A percentile compares a stretch with the other conserved stretches of the same genome.
Evolutionary conservation across 306 rosid genomes (phyloP).

Genomic region (Macrotyloma uniflorum): DNA sequence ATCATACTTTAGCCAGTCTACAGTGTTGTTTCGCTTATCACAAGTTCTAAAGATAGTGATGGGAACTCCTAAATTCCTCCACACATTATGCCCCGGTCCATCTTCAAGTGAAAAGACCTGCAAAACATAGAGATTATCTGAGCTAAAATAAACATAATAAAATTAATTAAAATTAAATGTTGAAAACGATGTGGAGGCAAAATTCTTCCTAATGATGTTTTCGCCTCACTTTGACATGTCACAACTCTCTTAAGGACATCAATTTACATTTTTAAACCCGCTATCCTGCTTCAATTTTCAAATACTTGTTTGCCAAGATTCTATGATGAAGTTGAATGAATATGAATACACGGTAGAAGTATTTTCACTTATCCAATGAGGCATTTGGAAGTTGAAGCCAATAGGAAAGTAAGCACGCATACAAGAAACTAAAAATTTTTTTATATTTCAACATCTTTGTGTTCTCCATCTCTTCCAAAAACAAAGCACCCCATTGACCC

Average conservation of each 20-base stretch:
- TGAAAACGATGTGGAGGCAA: conserved; percentile 10
- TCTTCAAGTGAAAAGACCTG: conserved; percentile 88
- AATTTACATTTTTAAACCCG: conserved; percentile 3
- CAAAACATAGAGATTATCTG: conserved; percentile 31
- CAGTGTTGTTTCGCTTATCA: conserved; percentile 50
- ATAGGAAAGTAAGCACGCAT: background rate
- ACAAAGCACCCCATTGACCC: conserved; percentile 8
- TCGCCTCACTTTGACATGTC: background rate
- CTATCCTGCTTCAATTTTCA: conserved; percentile 21
- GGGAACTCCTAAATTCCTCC: conserved; percentile 74
- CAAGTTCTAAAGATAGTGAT: conserved; percentile 60
- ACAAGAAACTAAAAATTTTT: background rate
- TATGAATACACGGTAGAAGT: background rate
- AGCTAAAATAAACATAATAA: conserved; percentile 27
- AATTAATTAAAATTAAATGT: background rate
- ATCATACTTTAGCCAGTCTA: conserved; percentile 93
- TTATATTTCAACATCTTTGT: conserved; percentile 2
- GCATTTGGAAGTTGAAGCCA: conserved; percentile 27
- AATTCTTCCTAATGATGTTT: background rate
- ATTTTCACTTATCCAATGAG: conserved; percentile 21
- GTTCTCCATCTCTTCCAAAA: conserved; percentile 10
- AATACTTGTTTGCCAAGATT: background rate
- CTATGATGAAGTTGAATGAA: background rate
- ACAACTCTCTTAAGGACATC: conserved; percentile 2
- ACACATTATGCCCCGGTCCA: conserved; percentile 70